Conservation (phyloP, 2,329 filamentous ascomycete genomes). For the Aspergillus sp. region DNA sequence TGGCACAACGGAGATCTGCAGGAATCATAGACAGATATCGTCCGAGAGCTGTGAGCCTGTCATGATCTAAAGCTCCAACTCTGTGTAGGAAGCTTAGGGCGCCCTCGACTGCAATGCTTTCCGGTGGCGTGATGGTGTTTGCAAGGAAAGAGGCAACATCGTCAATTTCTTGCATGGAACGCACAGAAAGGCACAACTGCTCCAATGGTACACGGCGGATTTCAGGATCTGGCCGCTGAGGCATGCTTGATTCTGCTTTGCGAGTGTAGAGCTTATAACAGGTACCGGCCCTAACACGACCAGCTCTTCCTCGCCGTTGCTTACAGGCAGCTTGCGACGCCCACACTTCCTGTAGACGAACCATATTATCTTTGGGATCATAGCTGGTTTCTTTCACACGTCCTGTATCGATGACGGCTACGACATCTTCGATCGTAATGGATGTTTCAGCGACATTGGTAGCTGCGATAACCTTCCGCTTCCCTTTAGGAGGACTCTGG, state of each 20-base stretch:
- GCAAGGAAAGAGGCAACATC: slow-evolving; percentile 80
- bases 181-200: slow-evolving; percentile 89
- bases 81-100: slow-evolving; percentile 75
- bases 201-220: slow-evolving; percentile 91
- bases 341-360: slow-evolving; percentile 92
- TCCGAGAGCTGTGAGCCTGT: slow-evolving; percentile 85
- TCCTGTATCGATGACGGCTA: slow-evolving; percentile 92
- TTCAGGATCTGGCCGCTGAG: slow-evolving; percentile 85
- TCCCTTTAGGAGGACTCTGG: slow-evolving; percentile 69
- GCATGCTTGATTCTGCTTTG: slow-evolving; percentile 80
- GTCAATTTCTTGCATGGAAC: slow-evolving; percentile 80
- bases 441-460: slow-evolving; percentile 98
- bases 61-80: slow-evolving; percentile 85
- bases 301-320: slow-evolving; percentile 87
- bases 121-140: slow-evolving; percentile 85
- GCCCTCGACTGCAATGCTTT: slow-evolving; percentile 78
- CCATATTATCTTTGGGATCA: slow-evolving; percentile 88
- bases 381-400: slow-evolving; percentile 96
- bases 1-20: slow-evolving; percentile 86
- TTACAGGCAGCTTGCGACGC: slow-evolving; percentile 92
- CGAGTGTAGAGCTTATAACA: slow-evolving; percentile 96
- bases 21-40: slow-evolving; percentile 94
- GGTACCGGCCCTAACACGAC: slow-evolving; percentile 83
- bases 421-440: slow-evolving; percentile 96
- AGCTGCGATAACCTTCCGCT: slow-evolving; percentile 87